phyloP scores from a whole-genome alignment of 345 rosid species.

The Jatropha curcas region DNA sequence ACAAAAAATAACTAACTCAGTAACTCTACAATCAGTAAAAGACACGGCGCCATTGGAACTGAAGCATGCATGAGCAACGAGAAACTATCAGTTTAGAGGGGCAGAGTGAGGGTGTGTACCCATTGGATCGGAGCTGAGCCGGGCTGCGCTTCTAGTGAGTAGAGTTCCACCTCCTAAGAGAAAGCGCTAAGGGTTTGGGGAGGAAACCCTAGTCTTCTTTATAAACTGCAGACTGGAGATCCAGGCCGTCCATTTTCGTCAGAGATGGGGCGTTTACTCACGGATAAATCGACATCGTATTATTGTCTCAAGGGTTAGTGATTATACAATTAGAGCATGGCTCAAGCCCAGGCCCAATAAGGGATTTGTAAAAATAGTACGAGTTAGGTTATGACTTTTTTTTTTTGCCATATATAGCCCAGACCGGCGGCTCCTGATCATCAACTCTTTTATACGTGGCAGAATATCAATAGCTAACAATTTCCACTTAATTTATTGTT shows the following conservation, averaged over 20 bases:
- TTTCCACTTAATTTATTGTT: neutral
- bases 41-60: too few relatives aligned
- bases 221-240: neutral
- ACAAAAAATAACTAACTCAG: neutral
- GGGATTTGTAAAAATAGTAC: too few relatives aligned
- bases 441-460: neutral
- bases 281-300: neutral
- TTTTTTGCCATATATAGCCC: too few relatives aligned
- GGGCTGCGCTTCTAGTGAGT: neutral
- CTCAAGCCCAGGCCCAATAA: neutral
- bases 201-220: conserved; percentile 12
- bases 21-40: neutral
- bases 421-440: neutral
- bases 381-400: too few relatives aligned
- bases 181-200: neutral
- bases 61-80: too few relatives aligned
- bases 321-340: too few relatives aligned
- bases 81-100: neutral
- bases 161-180: neutral
- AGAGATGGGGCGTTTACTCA: neutral
- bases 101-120: conserved; percentile 16
- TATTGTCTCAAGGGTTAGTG: too few relatives aligned
- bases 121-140: conserved; percentile 19
- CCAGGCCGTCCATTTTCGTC: conserved; percentile 5
- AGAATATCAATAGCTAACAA: neutral